Percentiles rank a stretch among this genome's conserved stretches.
Evolutionary conservation across 2,329 filamentous ascomycete genomes (phyloP).

Genomic region (Aureobasidium vineae): DNA sequence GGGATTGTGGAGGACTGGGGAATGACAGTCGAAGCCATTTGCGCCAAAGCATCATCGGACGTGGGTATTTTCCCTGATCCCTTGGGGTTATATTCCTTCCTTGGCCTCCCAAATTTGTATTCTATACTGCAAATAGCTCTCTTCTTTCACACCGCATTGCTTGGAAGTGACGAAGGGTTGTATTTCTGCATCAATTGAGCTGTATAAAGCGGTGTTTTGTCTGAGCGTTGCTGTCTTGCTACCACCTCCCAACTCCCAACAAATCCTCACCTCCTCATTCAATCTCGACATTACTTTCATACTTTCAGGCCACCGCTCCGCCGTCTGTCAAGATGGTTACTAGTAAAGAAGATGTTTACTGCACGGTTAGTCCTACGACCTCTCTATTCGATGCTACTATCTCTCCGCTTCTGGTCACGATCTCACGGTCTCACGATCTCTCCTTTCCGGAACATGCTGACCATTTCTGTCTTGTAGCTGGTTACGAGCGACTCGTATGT

Average conservation of each 20-base stretch:
- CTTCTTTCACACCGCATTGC: not conserved
- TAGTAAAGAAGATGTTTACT: conserved; percentile 59
- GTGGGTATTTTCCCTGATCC: not conserved
- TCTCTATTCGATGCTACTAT: not conserved
- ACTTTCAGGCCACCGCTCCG: not conserved
- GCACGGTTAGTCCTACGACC: conserved; percentile 51
- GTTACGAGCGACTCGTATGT: conserved; percentile 90
- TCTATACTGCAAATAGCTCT: not conserved
- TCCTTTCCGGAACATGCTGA: not conserved
- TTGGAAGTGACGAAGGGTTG: not conserved
- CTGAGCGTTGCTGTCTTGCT: conserved; percentile 10
- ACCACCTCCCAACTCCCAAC: not conserved
- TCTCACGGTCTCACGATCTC: conserved; percentile 3
- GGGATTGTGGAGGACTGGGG: conserved; percentile 11
- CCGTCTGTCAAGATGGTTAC: conserved; percentile 31
- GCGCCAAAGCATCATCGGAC: conserved; percentile 15
- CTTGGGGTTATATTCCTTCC: conserved; percentile 14
- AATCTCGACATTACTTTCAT: conserved; percentile 8
- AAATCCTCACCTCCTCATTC: conserved; percentile 11
- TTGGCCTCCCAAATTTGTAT: not conserved
- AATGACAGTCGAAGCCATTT: not conserved
- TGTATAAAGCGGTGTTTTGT: conserved; percentile 11
- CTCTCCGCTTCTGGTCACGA: not conserved
- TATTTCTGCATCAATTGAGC: not conserved
- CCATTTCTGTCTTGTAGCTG: conserved; percentile 57